phyloP scores from a whole-genome alignment of 768 basidiomycete genomes.

The Boletus subparvulus region DNA sequence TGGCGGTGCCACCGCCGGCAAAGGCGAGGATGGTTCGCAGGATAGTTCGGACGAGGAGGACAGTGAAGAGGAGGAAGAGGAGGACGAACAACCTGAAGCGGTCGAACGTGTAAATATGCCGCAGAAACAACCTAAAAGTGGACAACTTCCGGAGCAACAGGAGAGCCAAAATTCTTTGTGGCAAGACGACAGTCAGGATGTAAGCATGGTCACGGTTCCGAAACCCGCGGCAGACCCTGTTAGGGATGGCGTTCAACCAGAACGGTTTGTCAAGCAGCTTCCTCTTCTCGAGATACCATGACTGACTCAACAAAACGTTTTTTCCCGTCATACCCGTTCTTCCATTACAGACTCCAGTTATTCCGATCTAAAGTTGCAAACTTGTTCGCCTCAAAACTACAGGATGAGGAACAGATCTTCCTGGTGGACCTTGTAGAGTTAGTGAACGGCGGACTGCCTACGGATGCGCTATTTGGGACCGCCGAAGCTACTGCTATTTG shows the following conservation, averaged over 20 bases:
- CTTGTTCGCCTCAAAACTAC: conserved; percentile 64
- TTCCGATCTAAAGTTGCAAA: conserved; percentile 80
- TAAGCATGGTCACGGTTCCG: conserved; percentile 55
- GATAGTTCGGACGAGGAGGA: conserved; percentile 41
- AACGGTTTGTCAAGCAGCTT: conserved; percentile 50
- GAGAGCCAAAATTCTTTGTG: conserved; percentile 57
- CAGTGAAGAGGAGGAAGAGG: conserved; percentile 43
- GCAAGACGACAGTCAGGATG: conserved; percentile 68
- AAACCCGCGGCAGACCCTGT: conserved; percentile 36
- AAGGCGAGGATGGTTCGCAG: conserved; percentile 49
- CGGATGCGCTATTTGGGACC: conserved; percentile 71
- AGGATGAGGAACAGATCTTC: conserved; percentile 76
- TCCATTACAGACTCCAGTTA: conserved; percentile 57
- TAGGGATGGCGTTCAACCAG: conserved; percentile 47
- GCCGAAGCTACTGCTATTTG: conserved; percentile 76
- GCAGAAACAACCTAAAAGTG: conserved; percentile 27
- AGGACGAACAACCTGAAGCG: conserved; percentile 34
- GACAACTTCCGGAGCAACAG: conserved; percentile 27
- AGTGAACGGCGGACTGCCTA: conserved; percentile 74
- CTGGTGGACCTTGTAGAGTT: conserved; percentile 65
- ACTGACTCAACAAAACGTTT: background rate
- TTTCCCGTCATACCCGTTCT: background rate
- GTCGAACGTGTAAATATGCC: conserved; percentile 54
- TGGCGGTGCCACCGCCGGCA: conserved; percentile 53
- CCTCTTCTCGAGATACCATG: background rate